Conservation (phyloP, 73 alveolate genomes). For the Paramecium primaurelia region DNA sequence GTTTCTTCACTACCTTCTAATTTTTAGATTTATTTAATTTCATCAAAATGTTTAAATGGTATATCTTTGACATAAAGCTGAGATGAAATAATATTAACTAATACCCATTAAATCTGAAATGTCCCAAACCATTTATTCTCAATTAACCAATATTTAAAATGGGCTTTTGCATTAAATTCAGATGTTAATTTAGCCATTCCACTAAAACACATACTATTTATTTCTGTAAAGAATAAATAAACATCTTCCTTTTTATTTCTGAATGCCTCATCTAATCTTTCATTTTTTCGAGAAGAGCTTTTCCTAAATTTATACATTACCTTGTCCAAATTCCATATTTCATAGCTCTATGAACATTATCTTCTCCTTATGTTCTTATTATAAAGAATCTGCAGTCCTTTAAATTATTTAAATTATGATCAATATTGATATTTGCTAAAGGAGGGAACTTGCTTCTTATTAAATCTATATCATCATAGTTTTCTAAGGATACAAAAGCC, state of each 20-base stretch:
- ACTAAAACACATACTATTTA: conserved; percentile 18
- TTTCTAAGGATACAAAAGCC: neutral
- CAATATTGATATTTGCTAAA: neutral
- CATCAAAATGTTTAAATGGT: conserved; percentile 32
- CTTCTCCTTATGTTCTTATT: conserved; percentile 39
- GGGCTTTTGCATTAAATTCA: neutral
- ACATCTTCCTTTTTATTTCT: neutral
- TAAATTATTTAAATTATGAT: neutral
- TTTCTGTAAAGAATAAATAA: conserved; percentile 29
- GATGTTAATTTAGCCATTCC: conserved; percentile 43
- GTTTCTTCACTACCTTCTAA: conserved; percentile 46
- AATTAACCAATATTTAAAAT: conserved; percentile 25
- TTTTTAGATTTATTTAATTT: conserved; percentile 17
- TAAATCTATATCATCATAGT: neutral
- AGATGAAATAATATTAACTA: neutral
- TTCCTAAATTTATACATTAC: neutral
- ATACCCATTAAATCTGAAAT: conserved; percentile 34
- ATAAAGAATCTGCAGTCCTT: conserved; percentile 24
- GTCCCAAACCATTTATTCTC: conserved; percentile 45
- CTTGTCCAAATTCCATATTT: conserved; percentile 48
- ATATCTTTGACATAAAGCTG: conserved; percentile 29
- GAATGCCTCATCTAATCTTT: conserved; percentile 26
- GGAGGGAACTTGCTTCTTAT: neutral
- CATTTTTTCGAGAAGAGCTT: conserved; percentile 35
- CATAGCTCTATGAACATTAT: conserved; percentile 47